A percentile compares a stretch with the other conserved stretches of the same genome.
Evolutionary conservation across 2,329 filamentous ascomycete genomes (phyloP).

Genomic region (Neurospora crassa): DNA sequence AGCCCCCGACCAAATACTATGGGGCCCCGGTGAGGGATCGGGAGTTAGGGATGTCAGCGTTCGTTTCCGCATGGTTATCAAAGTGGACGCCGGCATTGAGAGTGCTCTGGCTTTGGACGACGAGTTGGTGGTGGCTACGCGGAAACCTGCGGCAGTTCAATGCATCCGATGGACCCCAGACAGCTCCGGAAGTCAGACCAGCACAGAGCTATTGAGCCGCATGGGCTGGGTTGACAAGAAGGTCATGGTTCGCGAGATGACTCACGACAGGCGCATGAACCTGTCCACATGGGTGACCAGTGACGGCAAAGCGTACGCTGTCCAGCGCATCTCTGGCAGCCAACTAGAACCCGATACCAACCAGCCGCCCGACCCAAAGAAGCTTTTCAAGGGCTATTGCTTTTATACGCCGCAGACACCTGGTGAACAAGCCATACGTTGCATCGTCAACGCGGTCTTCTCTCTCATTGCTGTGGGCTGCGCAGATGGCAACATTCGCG

Average conservation of each 20-base stretch:
- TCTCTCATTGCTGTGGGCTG: conserved; percentile 87
- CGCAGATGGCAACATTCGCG: conserved; percentile 64
- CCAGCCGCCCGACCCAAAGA: conserved; percentile 42
- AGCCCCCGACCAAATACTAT: conserved; percentile 52
- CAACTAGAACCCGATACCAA: conserved; percentile 31
- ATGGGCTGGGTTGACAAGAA: conserved; percentile 82
- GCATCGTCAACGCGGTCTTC: conserved; percentile 88
- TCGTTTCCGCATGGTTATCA: conserved; percentile 94
- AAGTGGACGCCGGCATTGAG: conserved; percentile 90
- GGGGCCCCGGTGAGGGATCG: conserved; percentile 71
- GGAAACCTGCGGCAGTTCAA: conserved; percentile 87
- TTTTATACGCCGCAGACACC: conserved; percentile 66
- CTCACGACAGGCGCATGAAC: conserved; percentile 93
- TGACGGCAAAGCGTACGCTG: conserved; percentile 82
- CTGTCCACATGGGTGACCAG: conserved; percentile 84
- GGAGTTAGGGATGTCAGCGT: conserved; percentile 81
- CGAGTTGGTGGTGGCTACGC: conserved; percentile 83
- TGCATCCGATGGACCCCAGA: conserved; percentile 94
- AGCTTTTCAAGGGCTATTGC: conserved; percentile 80
- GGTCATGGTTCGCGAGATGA: conserved; percentile 69
- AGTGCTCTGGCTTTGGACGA: conserved; percentile 83
- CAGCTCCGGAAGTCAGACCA: conserved; percentile 71
- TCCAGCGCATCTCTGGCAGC: conserved; percentile 55
- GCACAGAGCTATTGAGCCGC: conserved; percentile 77
- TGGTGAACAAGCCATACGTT: conserved; percentile 55